Base-by-base conservation (phyloP, 2,329 filamentous ascomycete genomes). In the Bipolaris oryzae region DNA sequence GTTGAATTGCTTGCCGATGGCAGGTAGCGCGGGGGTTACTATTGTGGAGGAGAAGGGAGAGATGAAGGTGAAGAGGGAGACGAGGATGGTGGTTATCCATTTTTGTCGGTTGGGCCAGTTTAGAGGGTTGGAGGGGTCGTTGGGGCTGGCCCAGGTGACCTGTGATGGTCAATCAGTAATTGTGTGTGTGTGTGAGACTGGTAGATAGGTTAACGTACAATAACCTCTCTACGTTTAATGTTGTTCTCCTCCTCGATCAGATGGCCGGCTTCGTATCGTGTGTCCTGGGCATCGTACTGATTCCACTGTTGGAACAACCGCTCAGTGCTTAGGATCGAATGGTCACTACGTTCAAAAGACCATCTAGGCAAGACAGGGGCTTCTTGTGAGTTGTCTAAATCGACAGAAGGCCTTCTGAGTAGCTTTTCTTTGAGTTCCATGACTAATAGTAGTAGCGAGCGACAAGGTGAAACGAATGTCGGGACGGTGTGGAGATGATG, bases 71-170 rank as follows among this genome's bases (percentile, higher is more conserved):
- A 76, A 77, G 23, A 67, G 58, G 1, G 74, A 79, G 0, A 81
- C 78, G 20, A 80, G 74, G 50, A 79, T 70, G 4, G 78, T 81
- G 0, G 77, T 77, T 16, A 75, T 63, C 80, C 79, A 81, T 63
- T 80, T 80, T 46, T 73, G 69, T 47, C 72, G 72, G 46, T 71
- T 71, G 2, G 71, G 66, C 80, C 80, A 81, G 57, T 82, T 82
- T 56, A 80, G 78, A 2, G 80, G 80, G 53, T 81, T 81, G 33
- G 61, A 67, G 13, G 77, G 78, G 54, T 82, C 80, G 45, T 79
- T 71, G 3, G 78, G 77, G 1, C 78, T 76, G 55, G 80, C 78
- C 78, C 78, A 82, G 0, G 75, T 75, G 7, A 81, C 61, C 70
- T 72, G 44, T 28, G 50, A 35, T 31, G 34, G 39, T 35, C 41